Conservation (phyloP, 176 grass and related monocot species). For the Bonia amplexicaulis region DNA sequence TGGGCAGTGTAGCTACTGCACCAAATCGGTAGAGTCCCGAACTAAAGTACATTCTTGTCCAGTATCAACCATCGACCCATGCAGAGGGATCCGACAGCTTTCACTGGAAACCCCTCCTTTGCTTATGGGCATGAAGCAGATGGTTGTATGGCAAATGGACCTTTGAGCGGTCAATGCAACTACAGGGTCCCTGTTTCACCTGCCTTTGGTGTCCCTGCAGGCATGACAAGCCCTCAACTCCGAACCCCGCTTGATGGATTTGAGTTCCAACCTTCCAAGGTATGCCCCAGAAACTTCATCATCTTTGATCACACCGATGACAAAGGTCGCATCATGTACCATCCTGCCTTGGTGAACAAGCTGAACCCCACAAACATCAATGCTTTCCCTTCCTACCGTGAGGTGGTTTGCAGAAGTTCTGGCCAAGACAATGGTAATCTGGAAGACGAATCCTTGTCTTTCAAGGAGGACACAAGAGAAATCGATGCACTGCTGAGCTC, state of each 20-base stretch:
- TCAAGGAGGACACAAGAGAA: constrained; percentile 68
- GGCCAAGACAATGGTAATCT: constrained; percentile 4
- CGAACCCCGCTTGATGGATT: constrained; percentile 21
- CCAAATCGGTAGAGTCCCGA: not conserved
- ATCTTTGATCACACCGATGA: constrained; percentile 55
- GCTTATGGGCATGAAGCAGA: constrained; percentile 35
- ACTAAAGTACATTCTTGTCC: not conserved
- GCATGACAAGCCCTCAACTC: constrained; percentile 24
- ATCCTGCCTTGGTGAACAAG: constrained; percentile 55
- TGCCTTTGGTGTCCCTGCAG: not conserved
- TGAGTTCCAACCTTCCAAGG: constrained; percentile 55
- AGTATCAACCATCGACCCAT: constrained; percentile 28
- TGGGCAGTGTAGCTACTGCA: constrained; percentile 14
- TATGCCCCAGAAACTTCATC: constrained; percentile 71
- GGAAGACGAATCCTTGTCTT: constrained; percentile 35
- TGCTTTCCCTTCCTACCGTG: constrained; percentile 8
- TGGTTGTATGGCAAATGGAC: constrained; percentile 18
- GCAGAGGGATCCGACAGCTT: constrained; percentile 58
- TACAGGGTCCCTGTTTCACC: constrained; percentile 26
- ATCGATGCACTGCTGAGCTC: constrained; percentile 70
- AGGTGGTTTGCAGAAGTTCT: constrained; percentile 21
- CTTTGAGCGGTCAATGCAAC: constrained; percentile 22
- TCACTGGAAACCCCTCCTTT: constrained; percentile 35
- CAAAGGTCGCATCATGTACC: constrained; percentile 55
- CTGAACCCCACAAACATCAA: constrained; percentile 25